These are phyloP conservation scores for Tulasnella sp. DNA, from an alignment of 768 basidiomycete species.

Conservation along the genomic window DNA sequence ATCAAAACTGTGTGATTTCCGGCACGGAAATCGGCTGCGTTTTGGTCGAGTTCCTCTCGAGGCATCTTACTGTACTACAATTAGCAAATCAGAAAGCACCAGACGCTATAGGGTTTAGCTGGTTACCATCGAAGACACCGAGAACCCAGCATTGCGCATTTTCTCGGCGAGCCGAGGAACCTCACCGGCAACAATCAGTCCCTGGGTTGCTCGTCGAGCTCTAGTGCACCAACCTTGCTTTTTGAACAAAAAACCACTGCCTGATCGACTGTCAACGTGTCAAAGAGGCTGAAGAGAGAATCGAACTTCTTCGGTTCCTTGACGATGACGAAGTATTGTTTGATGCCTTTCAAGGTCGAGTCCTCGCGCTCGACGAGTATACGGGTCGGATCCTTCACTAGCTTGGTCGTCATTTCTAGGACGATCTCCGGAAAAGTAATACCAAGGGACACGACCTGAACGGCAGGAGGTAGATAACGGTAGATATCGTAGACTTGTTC, in stretches of 20 bases:
- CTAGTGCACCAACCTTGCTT: slow-evolving; percentile 54
- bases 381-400: slow-evolving; percentile 48
- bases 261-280: slow-evolving; percentile 97
- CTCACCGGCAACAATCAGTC: slow-evolving; percentile 39
- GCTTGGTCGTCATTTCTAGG: slow-evolving; percentile 48
- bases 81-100: background rate
- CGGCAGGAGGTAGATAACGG: slow-evolving; percentile 45
- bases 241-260: slow-evolving; percentile 98
- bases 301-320: slow-evolving; percentile 37
- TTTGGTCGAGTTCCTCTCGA: slow-evolving; percentile 35
- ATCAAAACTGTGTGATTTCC: no score
- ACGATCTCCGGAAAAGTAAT: slow-evolving; percentile 48
- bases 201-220: background rate
- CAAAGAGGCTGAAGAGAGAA: slow-evolving; percentile 89
- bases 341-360: slow-evolving; percentile 44
- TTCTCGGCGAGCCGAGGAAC: slow-evolving; percentile 99
- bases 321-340: slow-evolving; percentile 44
- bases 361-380: slow-evolving; percentile 50
- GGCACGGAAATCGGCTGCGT: no score
- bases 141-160: slow-evolving; percentile 89
- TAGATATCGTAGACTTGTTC: slow-evolving; percentile 51
- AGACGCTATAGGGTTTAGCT: background rate
- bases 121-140: slow-evolving; percentile 35
- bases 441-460: slow-evolving; percentile 48
- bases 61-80: slow-evolving; percentile 37